Conservation (phyloP, 2,329 filamentous ascomycete species). For the Fusarium falciforme region DNA sequence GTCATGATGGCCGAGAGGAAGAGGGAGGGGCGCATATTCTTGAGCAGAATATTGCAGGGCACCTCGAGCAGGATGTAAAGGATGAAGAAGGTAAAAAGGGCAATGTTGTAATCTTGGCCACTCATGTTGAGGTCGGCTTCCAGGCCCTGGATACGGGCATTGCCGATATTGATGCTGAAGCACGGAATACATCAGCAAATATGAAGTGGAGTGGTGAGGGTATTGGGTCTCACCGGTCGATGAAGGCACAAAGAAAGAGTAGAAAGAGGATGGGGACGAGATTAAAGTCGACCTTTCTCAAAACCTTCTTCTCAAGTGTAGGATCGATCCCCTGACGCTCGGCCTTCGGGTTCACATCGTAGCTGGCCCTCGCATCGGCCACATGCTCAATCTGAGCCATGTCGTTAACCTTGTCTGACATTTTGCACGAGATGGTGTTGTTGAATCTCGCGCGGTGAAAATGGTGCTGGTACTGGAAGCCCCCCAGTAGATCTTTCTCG, state of each 20-base stretch:
- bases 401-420: neutral
- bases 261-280: constrained; percentile 5
- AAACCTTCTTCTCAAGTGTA: neutral
- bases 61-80: constrained; percentile 73
- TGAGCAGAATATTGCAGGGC: constrained; percentile 63
- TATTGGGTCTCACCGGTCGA: neutral
- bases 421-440: neutral
- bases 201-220: neutral
- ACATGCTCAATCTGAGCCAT: neutral
- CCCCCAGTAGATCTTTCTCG: neutral
- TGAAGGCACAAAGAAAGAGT: constrained; percentile 7
- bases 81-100: constrained; percentile 72
- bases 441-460: neutral
- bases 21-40: constrained; percentile 5
- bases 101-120: constrained; percentile 54
- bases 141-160: constrained; percentile 15
- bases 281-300: constrained; percentile 2
- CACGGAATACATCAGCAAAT: neutral
- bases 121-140: constrained; percentile 11
- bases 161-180: constrained; percentile 12
- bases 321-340: neutral
- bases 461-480: neutral
- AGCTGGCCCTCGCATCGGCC: neutral
- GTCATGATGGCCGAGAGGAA: constrained; percentile 1
- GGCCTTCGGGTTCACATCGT: neutral